Conservation (phyloP, 2,329 filamentous ascomycete genomes). For the Colletotrichum musae region DNA sequence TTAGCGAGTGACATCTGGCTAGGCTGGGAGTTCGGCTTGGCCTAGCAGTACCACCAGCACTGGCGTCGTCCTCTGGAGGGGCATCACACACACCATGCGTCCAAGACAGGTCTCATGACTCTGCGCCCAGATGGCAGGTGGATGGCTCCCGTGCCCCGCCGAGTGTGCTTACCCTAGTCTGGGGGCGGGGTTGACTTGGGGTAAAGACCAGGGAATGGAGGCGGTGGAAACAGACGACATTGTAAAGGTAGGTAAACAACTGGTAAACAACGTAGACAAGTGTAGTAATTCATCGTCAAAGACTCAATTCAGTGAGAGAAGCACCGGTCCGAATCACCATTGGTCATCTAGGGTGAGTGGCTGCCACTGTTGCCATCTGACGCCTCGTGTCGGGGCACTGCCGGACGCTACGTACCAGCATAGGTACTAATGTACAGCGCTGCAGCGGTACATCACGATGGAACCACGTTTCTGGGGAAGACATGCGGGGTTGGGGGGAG, state of each 20-base stretch:
- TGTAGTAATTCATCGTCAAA: too few species aligned
- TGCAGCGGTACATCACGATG: constrained; percentile 29
- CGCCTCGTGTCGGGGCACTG: constrained; percentile 3
- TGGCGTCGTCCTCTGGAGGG: neutral
- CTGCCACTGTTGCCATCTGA: constrained; percentile 3
- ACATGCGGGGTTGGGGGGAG: constrained; percentile 28
- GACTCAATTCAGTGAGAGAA: too few species aligned
- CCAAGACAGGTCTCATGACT: constrained; percentile 39
- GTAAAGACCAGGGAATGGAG: too few species aligned
- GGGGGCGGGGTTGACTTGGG: neutral
- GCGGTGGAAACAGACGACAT: neutral
- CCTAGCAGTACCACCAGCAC: constrained; percentile 16
- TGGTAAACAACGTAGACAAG: neutral
- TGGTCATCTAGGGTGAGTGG: constrained; percentile 12
- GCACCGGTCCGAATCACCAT: constrained; percentile 13
- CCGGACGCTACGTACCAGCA: neutral
- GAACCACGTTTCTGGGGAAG: constrained; percentile 36
- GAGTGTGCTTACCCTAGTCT: constrained; percentile 11
- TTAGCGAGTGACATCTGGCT: too few species aligned
- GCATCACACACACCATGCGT: constrained; percentile 29
- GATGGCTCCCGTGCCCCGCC: constrained; percentile 35
- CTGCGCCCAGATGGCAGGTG: constrained; percentile 33
- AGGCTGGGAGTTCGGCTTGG: neutral
- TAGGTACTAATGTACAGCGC: neutral
- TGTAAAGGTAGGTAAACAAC: neutral